Base-by-base conservation (phyloP, 768 basidiomycete genomes). In the Kwoniella heveanensis region DNA sequence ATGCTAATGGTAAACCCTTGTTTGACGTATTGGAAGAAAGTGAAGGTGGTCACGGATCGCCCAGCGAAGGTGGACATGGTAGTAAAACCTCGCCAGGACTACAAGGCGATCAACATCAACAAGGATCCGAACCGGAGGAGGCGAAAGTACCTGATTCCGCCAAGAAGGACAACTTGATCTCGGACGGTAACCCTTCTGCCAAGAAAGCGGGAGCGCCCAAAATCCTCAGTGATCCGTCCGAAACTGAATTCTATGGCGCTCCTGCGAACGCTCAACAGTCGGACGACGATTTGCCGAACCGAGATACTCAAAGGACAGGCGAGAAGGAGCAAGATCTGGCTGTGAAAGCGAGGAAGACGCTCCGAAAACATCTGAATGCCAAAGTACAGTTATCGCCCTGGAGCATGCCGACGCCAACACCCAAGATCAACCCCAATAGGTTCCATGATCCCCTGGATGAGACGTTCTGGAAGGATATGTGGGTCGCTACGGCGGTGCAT, bases 361-460 rank as follows among this genome's bases (percentile, higher is more conserved):
- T 86, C 36, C 81, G 86, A 60, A 87, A 85, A 70, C 85, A 87
- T 66, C 77, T 86, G 19, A 78, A 76, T 12, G 82, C 83, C 36
- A 88, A 86, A 69, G 79, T 83, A 2, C 83, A 83, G 19, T 82
- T 80, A 44, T 86, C 85, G 62, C 79, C 82, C 9, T 89, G 87
- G 87, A 84, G 84, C 36, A 79, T 90, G 59, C 86, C 87, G 0
- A 86, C 85, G 0, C 83, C 85, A 1, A 85, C 86, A n/a, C 92
- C 92, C 4, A 81, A 83, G 32, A 85, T 95, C 44, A 87, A 90
- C 66, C 85, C 88, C 0, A 80, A 90, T 62, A 87, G 85, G 30
- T 93, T 99, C 66, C 88, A 90, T 62, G 95, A 99, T 78, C 95
- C 95, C 13, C 83, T 98, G 39, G 85, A 83, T 68, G 91, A 94